A percentile compares a stretch with the other conserved stretches of the same genome.
Conservation (phyloP, 1,284 basidiomycete genomes). For the Cutaneotrichosporon spelunceum region DNA sequence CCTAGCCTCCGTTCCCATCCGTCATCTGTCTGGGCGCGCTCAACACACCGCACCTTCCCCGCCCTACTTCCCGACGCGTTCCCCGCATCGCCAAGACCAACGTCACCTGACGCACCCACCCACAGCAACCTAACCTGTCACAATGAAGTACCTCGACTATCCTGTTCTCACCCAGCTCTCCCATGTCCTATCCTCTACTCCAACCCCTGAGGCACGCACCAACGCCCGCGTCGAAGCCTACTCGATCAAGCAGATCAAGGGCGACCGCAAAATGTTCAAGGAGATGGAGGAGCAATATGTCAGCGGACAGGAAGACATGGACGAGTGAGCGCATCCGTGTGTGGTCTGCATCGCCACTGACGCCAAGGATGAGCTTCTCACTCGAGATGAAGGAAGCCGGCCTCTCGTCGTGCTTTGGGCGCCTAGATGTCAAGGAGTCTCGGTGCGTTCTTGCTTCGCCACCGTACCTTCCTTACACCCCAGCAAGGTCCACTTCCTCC, state of each 20-base stretch:
- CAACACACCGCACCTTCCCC: not conserved
- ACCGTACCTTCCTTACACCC: conserved; percentile 8
- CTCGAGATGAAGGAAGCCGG: conserved; percentile 51
- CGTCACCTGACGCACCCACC: not conserved
- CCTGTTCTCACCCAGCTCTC: conserved; percentile 75
- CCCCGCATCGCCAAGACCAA: not conserved
- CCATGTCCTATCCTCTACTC: conserved; percentile 63
- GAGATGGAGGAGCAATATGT: conserved; percentile 79
- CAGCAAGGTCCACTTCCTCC: conserved; percentile 58
- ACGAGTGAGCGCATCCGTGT: conserved; percentile 42
- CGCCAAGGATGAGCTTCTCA: conserved; percentile 47
- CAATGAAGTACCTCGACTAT: conserved; percentile 88
- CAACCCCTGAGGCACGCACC: conserved; percentile 83
- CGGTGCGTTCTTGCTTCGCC: conserved; percentile 32
- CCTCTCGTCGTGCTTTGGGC: conserved; percentile 49
- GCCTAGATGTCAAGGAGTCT: conserved; percentile 50
- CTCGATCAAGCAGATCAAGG: conserved; percentile 94
- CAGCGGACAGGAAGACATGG: conserved; percentile 48
- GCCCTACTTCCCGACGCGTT: not conserved
- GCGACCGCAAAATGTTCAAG: conserved; percentile 95
- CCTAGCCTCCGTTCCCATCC: not conserved
- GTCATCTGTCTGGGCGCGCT: not conserved
- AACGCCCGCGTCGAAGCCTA: conserved; percentile 94
- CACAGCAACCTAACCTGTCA: conserved; percentile 16
- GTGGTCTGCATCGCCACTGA: not conserved